Base-by-base conservation (phyloP, 768 basidiomycete species). In the Psilocybe subaeruginosa region DNA sequence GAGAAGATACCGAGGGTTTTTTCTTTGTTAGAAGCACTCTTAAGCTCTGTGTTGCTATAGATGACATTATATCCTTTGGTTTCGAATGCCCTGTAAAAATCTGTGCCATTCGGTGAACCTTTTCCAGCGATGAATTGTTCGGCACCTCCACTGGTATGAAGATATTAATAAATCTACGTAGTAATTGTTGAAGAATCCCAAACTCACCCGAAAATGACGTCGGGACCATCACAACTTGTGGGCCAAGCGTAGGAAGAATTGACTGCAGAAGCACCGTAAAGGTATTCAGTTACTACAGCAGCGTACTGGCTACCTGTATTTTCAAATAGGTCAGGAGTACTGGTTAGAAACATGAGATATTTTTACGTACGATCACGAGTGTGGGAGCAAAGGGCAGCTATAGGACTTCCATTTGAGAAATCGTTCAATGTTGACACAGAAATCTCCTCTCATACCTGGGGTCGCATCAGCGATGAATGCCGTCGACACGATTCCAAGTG, bases 1-100 rank as follows among this genome's bases (percentile, higher is more conserved):
- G 76, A 77, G 68, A 81, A 81, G 59, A 81, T 80, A 33, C 80
- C 80, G n/a, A 81, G 69, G 0, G 75, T 73, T 69, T 77, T 80
- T 47, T 75, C 67, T 31, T 72, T 74, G 53, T 63, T 75, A 8
- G 63, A 66, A 5, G 73, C 69, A 19, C 68, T 66, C 55, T 72
- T 64, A 12, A 81, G 71, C 31, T 73, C 66, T 6, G 73, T 72
- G 31, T 78, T 78, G 64, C 72, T 73, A 61, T 73, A 70, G 8
- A 79, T 72, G 41, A 81, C 78, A 46, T 78, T 77, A 58, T 81
- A 81, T 1, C 79, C 80, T 58, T 76, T 71, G 8, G 62, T 63
- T 54, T 72, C 62, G 72, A 77, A 81, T 2, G 74, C 77, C 64
- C 77, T 74, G 67, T 81, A 81, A 61, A 75, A 79, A 53, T 80